These are phyloP conservation scores for Stephanodiscus triporus DNA, from an alignment of 108 stramenopile species.

Conservation along the genomic window DNA sequence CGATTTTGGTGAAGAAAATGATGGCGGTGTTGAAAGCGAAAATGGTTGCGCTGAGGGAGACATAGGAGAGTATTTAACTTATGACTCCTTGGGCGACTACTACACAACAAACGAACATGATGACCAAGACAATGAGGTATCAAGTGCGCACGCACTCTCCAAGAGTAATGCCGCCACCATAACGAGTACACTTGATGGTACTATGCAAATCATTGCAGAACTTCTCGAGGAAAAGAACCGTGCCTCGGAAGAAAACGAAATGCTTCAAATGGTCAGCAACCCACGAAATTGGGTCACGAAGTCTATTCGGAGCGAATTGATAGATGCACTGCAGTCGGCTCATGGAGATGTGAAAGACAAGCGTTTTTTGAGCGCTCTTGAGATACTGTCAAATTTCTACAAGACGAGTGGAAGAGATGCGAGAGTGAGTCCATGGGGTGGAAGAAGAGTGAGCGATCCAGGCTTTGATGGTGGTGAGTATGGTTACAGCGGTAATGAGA, in stretches of 20 bases:
- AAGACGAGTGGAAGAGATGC: constrained; percentile 49
- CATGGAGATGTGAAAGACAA: constrained; percentile 47
- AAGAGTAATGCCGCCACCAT: constrained; percentile 11
- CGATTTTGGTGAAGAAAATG: constrained; percentile 12
- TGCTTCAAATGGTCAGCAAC: constrained; percentile 48
- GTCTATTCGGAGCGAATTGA: constrained; percentile 47
- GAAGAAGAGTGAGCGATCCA: constrained; percentile 19
- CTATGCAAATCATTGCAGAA: constrained; percentile 40
- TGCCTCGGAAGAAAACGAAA: constrained; percentile 43
- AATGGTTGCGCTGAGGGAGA: background rate
- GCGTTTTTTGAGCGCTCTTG: constrained; percentile 44
- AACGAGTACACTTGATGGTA: constrained; percentile 36
- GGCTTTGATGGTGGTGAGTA: constrained; percentile 21
- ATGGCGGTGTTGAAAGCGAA: constrained; percentile 1
- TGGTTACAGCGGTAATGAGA: constrained; percentile 26
- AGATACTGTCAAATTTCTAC: constrained; percentile 43
- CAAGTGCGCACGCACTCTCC: background rate
- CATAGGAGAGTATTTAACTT: constrained; percentile 1
- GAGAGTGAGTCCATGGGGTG: constrained; percentile 48
- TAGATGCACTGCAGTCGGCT: constrained; percentile 41
- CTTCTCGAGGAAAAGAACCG: constrained; percentile 48
- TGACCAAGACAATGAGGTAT: constrained; percentile 7
- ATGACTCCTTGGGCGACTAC: constrained; percentile 22
- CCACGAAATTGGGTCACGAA: constrained; percentile 45
- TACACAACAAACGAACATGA: constrained; percentile 13